These are phyloP conservation scores for Penicillium riverlandense DNA, from an alignment of 495 filamentous ascomycete species.

Conservation along the genomic window DNA sequence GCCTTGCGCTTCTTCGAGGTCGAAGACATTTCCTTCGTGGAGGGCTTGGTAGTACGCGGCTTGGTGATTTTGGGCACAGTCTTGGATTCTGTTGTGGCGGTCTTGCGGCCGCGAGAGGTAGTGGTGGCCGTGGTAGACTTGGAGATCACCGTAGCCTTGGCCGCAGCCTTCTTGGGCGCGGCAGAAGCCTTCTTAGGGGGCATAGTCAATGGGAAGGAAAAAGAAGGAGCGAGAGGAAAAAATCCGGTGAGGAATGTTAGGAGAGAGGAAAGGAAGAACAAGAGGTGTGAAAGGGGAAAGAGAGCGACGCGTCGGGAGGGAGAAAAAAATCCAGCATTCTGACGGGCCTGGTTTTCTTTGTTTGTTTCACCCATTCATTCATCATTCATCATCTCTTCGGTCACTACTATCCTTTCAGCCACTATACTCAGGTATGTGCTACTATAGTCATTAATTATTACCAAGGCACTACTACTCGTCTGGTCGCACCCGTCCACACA, in stretches of 20 bases:
- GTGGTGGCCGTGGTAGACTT: conserved; percentile 4
- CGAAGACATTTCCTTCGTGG: conserved; percentile 7
- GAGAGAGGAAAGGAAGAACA: not conserved
- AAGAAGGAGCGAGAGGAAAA: conserved; percentile 3
- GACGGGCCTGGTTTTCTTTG: not conserved
- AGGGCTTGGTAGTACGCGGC: conserved; percentile 10
- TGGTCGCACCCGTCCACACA: conserved; percentile 55
- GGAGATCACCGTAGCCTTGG: conserved; percentile 7
- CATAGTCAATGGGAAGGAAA: conserved; percentile 14
- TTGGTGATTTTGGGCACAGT: conserved; percentile 1
- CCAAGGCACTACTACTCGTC: not conserved
- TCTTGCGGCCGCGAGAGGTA: conserved; percentile 1
- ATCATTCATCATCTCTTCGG: not conserved
- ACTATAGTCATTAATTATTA: not conserved
- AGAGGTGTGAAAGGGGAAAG: conserved; percentile 8
- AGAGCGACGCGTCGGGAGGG: conserved; percentile 3
- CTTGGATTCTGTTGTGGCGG: conserved; percentile 11
- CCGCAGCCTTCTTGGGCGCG: conserved; percentile 9
- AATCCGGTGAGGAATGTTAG: conserved; percentile 5
- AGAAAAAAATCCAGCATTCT: conserved; percentile 1
- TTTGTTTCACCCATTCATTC: not conserved
- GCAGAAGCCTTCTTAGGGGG: conserved; percentile 26
- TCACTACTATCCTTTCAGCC: not conserved
- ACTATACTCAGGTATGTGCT: not conserved
- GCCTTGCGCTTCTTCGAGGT: conserved; percentile 36